Evolutionary conservation across 2,329 filamentous ascomycete genomes (phyloP).

Genomic region (Xylariales sp.): DNA sequence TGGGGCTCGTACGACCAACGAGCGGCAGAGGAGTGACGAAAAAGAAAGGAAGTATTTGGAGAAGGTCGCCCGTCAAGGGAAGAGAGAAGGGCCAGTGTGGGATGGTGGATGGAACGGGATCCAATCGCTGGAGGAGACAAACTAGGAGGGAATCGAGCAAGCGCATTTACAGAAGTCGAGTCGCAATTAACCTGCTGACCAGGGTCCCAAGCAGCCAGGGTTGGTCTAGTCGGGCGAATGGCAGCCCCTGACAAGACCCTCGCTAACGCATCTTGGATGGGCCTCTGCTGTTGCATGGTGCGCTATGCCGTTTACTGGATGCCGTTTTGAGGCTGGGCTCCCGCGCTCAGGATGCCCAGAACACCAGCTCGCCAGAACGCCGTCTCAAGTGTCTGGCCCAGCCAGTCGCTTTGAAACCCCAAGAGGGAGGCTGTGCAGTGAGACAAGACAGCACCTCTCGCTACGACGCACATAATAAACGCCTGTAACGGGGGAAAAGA

Average conservation of each 20-base stretch:
- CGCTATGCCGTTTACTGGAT: conserved; percentile 1
- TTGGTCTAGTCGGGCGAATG: too few relatives aligned
- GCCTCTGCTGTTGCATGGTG: conserved; percentile 3
- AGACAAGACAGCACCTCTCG: too few relatives aligned
- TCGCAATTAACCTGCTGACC: conserved; percentile 8
- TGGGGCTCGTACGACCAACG: neutral
- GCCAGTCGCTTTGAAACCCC: conserved; percentile 5
- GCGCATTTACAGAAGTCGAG: conserved; percentile 1
- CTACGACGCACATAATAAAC: too few relatives aligned
- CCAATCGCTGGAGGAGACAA: neutral
- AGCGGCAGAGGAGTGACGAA: conserved; percentile 2
- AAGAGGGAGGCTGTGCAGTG: conserved; percentile 5
- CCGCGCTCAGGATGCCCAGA: neutral
- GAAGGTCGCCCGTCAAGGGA: neutral
- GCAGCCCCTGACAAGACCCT: conserved; percentile 6
- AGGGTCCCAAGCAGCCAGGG: too few relatives aligned
- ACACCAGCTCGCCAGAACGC: neutral
- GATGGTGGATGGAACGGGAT: neutral
- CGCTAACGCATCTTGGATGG: neutral
- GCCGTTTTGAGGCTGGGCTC: conserved; percentile 2
- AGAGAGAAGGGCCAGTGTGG: neutral
- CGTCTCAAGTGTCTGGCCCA: too few relatives aligned
- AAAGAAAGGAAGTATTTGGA: conserved; percentile 2
- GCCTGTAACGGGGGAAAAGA: too few relatives aligned
- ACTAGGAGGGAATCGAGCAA: conserved; percentile 7